Evolutionary conservation across 1,284 basidiomycete genomes (phyloP), one percentile per base, ranked within the genome.

Genomic region (Farysia itapuensis): DNA sequence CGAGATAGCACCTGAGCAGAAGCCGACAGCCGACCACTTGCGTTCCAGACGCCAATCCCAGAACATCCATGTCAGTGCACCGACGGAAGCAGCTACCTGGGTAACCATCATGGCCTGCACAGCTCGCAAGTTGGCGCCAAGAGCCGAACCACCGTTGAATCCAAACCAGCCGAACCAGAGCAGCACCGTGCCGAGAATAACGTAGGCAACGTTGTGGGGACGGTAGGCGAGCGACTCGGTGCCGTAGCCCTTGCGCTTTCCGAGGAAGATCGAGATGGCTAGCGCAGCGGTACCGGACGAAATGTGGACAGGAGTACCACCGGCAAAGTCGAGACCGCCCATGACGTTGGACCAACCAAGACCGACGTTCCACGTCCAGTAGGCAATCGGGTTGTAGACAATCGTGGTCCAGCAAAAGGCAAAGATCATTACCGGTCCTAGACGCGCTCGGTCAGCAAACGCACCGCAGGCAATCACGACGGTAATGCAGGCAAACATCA

Each of bases 1-100:
- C 12, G 87, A 82, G 64, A 97, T 87, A 47, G 90, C 91, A 41
- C 94, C 94, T 3, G 90, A 91, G 80, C 94, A 98, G 81, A 98
- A 94, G 13, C 92, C 92, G 56, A 98, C 89, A 4, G 72, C 74
- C 12, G 72, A 77, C 77, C 77, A 81, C 67, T 81, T 80, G 33
- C 77, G 59, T 69, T 80, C 79, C 2, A 79, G 63, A 18, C 78
- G 57, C 49, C 56, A 80, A 59, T 80, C 79, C 29, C 74, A 59
- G 28, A 74, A 50, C 75, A 79, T 76, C 79, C 79, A 79, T 1
- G 78, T 77, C 9, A 80, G 42, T 0, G 76, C 79, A 26, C 77
- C 79, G 13, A 77, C 90, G 84, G 5, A 89, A 86, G 80, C 92
- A 89, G 84, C 91, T 88, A 77, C 64, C 54, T 79, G 78, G 22